Conservation (phyloP, 2,329 filamentous ascomycete species). For the Microcyclospora tardicrescens region DNA sequence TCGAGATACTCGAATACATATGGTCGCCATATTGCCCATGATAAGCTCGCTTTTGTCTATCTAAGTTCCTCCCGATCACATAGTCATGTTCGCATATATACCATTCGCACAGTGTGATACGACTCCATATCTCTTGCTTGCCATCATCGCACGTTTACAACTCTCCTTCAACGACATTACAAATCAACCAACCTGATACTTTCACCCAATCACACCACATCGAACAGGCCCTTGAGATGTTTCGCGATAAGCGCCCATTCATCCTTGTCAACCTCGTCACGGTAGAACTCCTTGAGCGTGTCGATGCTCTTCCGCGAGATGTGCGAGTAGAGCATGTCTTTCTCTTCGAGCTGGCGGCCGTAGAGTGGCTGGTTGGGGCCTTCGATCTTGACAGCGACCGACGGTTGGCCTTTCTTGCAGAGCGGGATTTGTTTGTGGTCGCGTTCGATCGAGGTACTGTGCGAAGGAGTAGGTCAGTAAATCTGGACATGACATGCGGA, state of each 20-base stretch:
- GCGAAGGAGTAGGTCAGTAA: neutral
- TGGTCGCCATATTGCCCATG: too few species aligned
- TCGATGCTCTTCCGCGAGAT: constrained; percentile 85
- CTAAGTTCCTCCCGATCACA: too few species aligned
- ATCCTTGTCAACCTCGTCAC: constrained; percentile 73
- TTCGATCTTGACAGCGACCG: constrained; percentile 95
- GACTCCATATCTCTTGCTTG: too few species aligned
- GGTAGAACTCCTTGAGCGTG: constrained; percentile 90
- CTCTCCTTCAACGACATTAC: too few species aligned
- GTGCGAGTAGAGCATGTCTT: constrained; percentile 73
- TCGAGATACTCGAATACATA: too few species aligned
- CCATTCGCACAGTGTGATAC: too few species aligned
- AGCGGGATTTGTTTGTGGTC: constrained; percentile 90
- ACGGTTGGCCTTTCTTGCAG: constrained; percentile 94
- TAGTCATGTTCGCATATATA: too few species aligned
- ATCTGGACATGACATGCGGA: constrained; percentile 4
- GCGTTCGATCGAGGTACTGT: constrained; percentile 89
- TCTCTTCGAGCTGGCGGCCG: constrained; percentile 87
- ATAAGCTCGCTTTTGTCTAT: too few species aligned
- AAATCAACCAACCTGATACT: too few species aligned
- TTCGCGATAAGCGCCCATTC: constrained; percentile 94
- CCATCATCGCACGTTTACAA: too few species aligned
- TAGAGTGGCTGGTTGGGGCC: constrained; percentile 85
- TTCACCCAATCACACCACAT: constrained; percentile 33
- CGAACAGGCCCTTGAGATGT: constrained; percentile 76